These are phyloP conservation scores for Diaporthe destruens DNA, from an alignment of 2,329 filamentous ascomycete species.

Conservation along the genomic window DNA sequence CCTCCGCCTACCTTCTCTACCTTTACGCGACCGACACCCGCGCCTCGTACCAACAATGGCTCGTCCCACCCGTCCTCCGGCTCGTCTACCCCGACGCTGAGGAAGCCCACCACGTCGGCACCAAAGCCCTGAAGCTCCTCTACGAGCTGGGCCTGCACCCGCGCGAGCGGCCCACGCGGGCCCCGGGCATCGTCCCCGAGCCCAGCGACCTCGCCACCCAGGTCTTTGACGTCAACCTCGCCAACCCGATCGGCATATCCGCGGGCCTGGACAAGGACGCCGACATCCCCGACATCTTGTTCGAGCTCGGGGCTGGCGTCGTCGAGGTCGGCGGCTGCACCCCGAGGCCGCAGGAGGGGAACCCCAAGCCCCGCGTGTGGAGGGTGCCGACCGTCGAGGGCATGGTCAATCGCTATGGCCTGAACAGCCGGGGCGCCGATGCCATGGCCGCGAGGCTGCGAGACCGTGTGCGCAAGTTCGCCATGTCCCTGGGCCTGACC, in stretches of 20 bases:
- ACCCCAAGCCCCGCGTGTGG: constrained; percentile 89
- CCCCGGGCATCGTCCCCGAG: constrained; percentile 50
- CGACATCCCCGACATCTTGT: constrained; percentile 86
- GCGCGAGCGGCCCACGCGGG: constrained; percentile 74
- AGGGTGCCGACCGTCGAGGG: constrained; percentile 85
- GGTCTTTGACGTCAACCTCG: constrained; percentile 82
- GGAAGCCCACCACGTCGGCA: constrained; percentile 89
- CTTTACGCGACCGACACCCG: constrained; percentile 82
- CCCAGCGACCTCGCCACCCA: constrained; percentile 56
- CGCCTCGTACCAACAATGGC: constrained; percentile 76
- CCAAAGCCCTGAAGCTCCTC: constrained; percentile 76
- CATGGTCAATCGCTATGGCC: constrained; percentile 94
- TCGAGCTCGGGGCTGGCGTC: constrained; percentile 85
- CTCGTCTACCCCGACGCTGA: constrained; percentile 81
- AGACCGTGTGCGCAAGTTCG: constrained; percentile 82
- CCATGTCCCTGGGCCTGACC: constrained; percentile 76
- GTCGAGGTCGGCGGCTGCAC: constrained; percentile 95
- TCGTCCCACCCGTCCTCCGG: constrained; percentile 75
- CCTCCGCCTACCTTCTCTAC: constrained; percentile 64
- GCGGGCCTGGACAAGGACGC: constrained; percentile 56
- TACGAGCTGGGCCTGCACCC: constrained; percentile 83
- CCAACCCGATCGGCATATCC: constrained; percentile 94
- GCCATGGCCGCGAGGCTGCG: constrained; percentile 84
- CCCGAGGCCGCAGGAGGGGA: constrained; percentile 87
- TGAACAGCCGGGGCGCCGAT: constrained; percentile 93